phyloP scores from a whole-genome alignment of 2,329 filamentous ascomycete genomes.

The Teratosphaeria pseudoeucalypti region DNA sequence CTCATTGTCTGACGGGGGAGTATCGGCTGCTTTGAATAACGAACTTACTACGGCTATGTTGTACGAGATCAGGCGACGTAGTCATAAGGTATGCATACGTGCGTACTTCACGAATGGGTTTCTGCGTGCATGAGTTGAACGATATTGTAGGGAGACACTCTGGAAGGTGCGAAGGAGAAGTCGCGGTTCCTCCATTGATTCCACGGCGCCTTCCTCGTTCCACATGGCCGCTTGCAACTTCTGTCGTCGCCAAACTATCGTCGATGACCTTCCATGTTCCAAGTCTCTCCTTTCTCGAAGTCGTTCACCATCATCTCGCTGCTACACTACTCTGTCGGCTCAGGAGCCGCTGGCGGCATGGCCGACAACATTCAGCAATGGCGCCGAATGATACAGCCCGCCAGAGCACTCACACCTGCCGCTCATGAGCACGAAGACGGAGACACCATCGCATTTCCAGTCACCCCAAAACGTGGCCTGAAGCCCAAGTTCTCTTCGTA shows the following conservation, averaged over 20 bases:
- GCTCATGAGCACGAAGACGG: constrained; percentile 21
- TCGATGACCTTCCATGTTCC: background rate
- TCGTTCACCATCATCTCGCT: background rate
- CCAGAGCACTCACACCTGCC: constrained; percentile 19
- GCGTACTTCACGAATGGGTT: too few relatives aligned
- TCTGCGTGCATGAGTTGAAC: background rate
- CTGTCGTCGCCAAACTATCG: background rate
- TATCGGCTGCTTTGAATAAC: too few relatives aligned
- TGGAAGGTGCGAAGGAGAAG: background rate
- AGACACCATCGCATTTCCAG: constrained; percentile 17
- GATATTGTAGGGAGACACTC: background rate
- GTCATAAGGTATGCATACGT: too few relatives aligned
- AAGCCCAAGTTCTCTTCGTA: constrained; percentile 32
- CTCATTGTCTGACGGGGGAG: too few relatives aligned
- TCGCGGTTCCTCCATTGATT: background rate
- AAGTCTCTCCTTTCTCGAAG: background rate
- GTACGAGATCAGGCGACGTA: too few relatives aligned
- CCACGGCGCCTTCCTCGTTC: background rate
- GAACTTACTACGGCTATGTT: too few relatives aligned
- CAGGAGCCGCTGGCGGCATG: constrained; percentile 12
- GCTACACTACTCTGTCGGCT: background rate
- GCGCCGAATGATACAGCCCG: constrained; percentile 26
- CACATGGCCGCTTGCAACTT: background rate
- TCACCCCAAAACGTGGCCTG: constrained; percentile 24
- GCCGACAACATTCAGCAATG: constrained; percentile 25